Evolutionary conservation across 1,284 basidiomycete genomes (phyloP), one percentile per base, ranked within the genome.

Genomic region (Polyporus tsugae): DNA sequence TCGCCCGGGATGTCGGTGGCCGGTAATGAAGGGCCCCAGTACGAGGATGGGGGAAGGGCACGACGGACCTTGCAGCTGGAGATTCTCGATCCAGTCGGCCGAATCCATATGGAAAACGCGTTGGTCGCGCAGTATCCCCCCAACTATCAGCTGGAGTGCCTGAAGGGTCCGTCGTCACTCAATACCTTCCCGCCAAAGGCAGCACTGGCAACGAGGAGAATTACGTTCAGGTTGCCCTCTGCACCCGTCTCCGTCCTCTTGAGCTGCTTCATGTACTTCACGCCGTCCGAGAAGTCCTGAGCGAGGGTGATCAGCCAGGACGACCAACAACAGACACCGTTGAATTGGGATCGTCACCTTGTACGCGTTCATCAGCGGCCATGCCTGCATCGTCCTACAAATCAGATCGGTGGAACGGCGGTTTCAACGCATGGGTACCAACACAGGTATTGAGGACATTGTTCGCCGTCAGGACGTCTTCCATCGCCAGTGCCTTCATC

Each of bases 51-150:
- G 22, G 17, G 19, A 15, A 62, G 61, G 46, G n/a, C 61, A 53
- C 33, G 35, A 38, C 61, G 61, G 29, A 82, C 82, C 75, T 78
- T 83, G 82, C 22, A 76, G 64, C 64, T 82, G 78, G 62, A 80
- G 79, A 61, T 73, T 75, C 11, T 75, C 67, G 17, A 76, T 44
- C 70, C 74, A 80, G 11, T 77, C 70, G 4, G 41, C 17, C 13
- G 61, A 60, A 52, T 72, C 70, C 39, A 81, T 76, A 53, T 80
- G 78, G 58, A 82, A 80, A 0, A 79, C 77, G 17, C 81, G 78
- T 25, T 70, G 58, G 62, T 83, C 82, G 25, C 75, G 72, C 60
- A 83, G 63, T 15, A 82, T 69, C 6, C 76, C 81, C 60, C 80
- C 80, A 33, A 74, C 73, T 33, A 83, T 62, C 15, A 42, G 36